phyloP scores from a whole-genome alignment of 495 filamentous ascomycete species.

The Neurospora sublineolata region DNA sequence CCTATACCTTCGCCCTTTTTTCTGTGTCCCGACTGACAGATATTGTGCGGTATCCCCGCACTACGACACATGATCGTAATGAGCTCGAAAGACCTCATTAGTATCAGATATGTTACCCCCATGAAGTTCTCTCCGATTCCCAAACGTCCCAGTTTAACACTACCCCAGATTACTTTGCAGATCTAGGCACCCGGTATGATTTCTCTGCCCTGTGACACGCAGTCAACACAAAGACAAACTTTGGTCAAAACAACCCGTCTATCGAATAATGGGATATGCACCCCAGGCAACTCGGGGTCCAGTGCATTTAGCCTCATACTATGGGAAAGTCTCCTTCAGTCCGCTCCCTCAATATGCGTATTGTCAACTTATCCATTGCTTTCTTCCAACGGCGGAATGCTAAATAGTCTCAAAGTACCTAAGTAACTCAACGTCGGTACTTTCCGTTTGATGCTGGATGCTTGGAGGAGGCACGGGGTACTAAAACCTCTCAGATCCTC shows the following conservation, averaged over 20 bases:
- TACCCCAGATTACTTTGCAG: too few relatives aligned
- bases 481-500: too few relatives aligned
- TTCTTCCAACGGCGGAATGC: background rate
- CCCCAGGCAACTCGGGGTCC: background rate
- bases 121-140: too few relatives aligned
- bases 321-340: background rate
- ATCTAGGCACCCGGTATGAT: too few relatives aligned
- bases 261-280: background rate
- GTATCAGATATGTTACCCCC: too few relatives aligned
- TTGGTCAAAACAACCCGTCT: background rate
- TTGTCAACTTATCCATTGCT: constrained; percentile 1
- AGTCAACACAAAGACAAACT: background rate
- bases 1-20: background rate
- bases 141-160: too few relatives aligned
- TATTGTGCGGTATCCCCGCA: background rate
- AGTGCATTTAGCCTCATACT: background rate
- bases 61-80: background rate
- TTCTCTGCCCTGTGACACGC: too few relatives aligned
- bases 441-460: too few relatives aligned
- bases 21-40: background rate
- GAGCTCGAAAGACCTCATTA: too few relatives aligned
- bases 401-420: too few relatives aligned
- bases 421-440: too few relatives aligned
- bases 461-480: too few relatives aligned
- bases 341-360: background rate